These are phyloP conservation scores for Rhizophagus clarus DNA, from an alignment of 192 early-diverging fungal species.

Conservation along the genomic window DNA sequence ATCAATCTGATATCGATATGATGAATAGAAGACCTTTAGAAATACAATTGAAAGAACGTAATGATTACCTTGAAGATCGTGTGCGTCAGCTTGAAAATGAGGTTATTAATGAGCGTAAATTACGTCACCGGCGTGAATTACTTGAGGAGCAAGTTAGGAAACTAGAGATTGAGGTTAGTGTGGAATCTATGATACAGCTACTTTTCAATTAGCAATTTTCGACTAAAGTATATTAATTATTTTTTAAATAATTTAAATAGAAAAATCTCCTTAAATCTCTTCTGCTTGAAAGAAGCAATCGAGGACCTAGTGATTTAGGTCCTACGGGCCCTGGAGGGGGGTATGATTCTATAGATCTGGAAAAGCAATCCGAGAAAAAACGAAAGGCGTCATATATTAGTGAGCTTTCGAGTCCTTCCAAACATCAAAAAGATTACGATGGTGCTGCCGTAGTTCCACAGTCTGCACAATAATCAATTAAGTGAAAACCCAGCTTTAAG, in stretches of 20 bases:
- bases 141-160: constrained; percentile 7
- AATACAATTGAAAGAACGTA: constrained; percentile 18
- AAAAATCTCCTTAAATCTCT: constrained; percentile 31
- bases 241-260: constrained; percentile 20
- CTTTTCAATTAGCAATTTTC: not conserved
- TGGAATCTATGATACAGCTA: not conserved
- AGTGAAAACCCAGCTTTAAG: not conserved
- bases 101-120: constrained; percentile 29
- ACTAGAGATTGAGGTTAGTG: constrained; percentile 31
- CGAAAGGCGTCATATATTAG: constrained; percentile 5
- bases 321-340: not conserved
- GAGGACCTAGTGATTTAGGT: not conserved
- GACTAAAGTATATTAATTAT: not conserved
- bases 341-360: not conserved
- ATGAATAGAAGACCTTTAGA: not conserved
- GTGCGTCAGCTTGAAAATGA: constrained; percentile 31
- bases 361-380: constrained; percentile 10
- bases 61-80: constrained; percentile 21
- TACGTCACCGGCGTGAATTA: constrained; percentile 15
- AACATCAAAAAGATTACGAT: constrained; percentile 33
- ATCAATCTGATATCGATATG: not conserved
- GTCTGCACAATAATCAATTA: not conserved
- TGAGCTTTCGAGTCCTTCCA: not conserved
- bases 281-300: constrained; percentile 13
- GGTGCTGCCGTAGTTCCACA: not conserved